Evolutionary conservation across 306 rosid species (phyloP).

Genomic region (Acacia melanoxylon): DNA sequence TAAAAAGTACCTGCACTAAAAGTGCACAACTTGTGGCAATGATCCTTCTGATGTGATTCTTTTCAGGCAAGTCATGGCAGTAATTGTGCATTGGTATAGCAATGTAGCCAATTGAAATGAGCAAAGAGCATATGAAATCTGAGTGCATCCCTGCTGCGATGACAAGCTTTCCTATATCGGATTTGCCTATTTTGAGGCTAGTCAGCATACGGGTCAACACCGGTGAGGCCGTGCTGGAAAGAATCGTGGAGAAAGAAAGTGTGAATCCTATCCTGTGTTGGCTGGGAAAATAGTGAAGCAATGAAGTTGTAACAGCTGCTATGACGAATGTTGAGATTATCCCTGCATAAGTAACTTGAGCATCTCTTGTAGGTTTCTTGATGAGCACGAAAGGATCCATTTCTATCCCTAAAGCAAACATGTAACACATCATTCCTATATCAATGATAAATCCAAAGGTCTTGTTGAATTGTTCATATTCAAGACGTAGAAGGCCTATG

Average conservation of each 20-base stretch:
- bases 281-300: conserved; percentile 34
- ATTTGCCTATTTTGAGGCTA: conserved; percentile 72
- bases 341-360: conserved; percentile 70
- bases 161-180: conserved; percentile 86
- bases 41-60: not conserved
- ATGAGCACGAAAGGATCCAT: conserved; percentile 75
- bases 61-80: not conserved
- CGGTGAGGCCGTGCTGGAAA: conserved; percentile 86
- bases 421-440: conserved; percentile 85
- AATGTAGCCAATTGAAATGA: conserved; percentile 65
- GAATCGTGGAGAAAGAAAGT: conserved; percentile 54
- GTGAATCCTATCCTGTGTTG: conserved; percentile 35
- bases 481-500: conserved; percentile 45
- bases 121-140: conserved; percentile 68
- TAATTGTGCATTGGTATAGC: conserved; percentile 36
- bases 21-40: conserved; percentile 41
- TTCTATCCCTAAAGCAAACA: conserved; percentile 93
- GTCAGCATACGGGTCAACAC: conserved; percentile 79
- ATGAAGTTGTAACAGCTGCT: conserved; percentile 41
- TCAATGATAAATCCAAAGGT: conserved; percentile 70
- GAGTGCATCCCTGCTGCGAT: conserved; percentile 86
- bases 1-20: conserved; percentile 44
- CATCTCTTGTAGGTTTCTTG: conserved; percentile 58
- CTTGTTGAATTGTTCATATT: conserved; percentile 32
- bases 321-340: conserved; percentile 63